Evolutionary conservation across 2,329 filamentous ascomycete genomes (phyloP), one percentile per base, ranked within the genome.

Genomic region (Grosmannia serpens): DNA sequence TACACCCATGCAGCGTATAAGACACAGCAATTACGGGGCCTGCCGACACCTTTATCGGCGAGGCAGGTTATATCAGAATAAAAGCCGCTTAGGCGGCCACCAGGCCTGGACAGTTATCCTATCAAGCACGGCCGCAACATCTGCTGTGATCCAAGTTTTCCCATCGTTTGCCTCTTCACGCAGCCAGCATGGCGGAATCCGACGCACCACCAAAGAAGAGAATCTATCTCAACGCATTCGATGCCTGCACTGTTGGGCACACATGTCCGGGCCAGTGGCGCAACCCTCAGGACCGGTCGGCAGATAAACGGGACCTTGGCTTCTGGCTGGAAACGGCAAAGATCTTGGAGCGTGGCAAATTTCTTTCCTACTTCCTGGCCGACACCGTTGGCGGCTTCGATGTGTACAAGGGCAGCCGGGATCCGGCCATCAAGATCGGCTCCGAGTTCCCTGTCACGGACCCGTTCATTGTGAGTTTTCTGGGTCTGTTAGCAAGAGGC

Each of bases 191-290:
- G 47, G 11, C 47, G 5, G 47, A 50, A 27, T 27, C 38, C 5
- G 38, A 5, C 13, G 15, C 38, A 15, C 7, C 38, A 4, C 15
- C 47, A 22, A 50, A 22, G 22, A 50, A 50, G 47, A 50, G 13
- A 17, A 50, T 50, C 47, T 50, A 7, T 27, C 47, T 50, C 47
- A 50, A 50, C 15, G 47, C 47, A 10, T 50, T 50, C 26, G 47
- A 50, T 27, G 47, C 47, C 8, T 50, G 47, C 47, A 50, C 47
- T 24, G 47, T 50, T 27, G 47, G 47, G 22, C 47, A 50, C 15
- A 50, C 47, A 10, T 50, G 47, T 13, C 47, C 59, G 3, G 59
- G 59, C 26, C 59, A 61, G 55, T 61, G 59, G 59, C 57, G 57
- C 20, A 54, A 55, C 24, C 57, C 57, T 5, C 52, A 24, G 38